Evolutionary conservation across 164 flowering plant species (phyloP), one percentile per base, ranked within the genome.

Genomic region (Buxus sempervirens): DNA sequence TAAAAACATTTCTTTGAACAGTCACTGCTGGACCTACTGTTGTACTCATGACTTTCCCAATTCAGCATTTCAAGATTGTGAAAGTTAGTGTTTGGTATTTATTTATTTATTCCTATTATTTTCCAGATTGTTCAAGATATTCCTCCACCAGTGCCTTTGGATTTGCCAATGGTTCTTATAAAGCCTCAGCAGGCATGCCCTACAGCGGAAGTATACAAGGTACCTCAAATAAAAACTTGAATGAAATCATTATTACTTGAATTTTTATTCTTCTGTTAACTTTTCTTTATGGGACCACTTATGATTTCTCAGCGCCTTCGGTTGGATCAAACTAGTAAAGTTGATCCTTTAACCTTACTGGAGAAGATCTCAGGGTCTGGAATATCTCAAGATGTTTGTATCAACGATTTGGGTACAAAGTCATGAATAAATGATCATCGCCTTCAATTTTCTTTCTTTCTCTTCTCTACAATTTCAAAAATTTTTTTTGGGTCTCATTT

Each of bases 121-220:
- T 7, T 69, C 36, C 83, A 94, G 98, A 72, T 87, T 72, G 96
- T 94, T 83, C 61, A 85, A 81, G 90, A 88, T 76, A 75, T 93
- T 68, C 80, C 86, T 0, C 77, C 86, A 60, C 90, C 92, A n/a
- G 58, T 91, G 72, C 83, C 96, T 59, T 69, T 76, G 71, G 90
- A 87, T 77, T 72, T 81, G 70, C 92, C 98, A 70, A 88, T 95
- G 96, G 91, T 91, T 78, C 90, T 95, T 21, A 89, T 95, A 81
- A 95, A 95, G 78, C 98, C 98, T 13, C 88, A 54, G 54, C 79
- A 90, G 72, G 96, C 93, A 72, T 95, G 98, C 80, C 78, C 96
- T 10, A 95, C 98, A 0, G 97, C 86, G 72, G 96, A 88, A 83
- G 98, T 91, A 67, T 94, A 95, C 85, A 95, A 89, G 91, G 98